Evolutionary conservation across 2,329 filamentous ascomycete species (phyloP).

Genomic region (Aaosphaeria arxii): DNA sequence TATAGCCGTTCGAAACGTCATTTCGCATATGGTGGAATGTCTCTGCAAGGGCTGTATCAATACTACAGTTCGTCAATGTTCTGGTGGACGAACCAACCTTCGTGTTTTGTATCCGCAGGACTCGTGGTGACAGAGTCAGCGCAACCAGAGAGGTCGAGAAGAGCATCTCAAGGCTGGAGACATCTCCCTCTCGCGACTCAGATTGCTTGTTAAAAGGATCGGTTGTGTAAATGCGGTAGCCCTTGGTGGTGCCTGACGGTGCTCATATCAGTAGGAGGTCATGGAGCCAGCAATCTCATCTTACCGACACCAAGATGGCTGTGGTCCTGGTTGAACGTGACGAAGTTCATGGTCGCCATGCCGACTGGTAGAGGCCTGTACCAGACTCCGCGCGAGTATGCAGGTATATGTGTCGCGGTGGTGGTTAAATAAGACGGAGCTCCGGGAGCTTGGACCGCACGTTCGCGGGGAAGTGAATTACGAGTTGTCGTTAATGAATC

Average conservation of each 20-base stretch:
- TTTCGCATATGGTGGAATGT: constrained; percentile 90
- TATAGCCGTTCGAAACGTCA: constrained; percentile 96
- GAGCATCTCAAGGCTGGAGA: constrained; percentile 96
- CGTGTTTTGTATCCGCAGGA: constrained; percentile 95
- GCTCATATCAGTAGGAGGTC: not conserved
- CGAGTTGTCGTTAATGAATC: not conserved
- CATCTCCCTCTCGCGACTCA: constrained; percentile 90
- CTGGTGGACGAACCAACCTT: constrained; percentile 60
- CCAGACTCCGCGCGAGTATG: not conserved
- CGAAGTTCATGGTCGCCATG: constrained; percentile 75
- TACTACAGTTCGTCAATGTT: not conserved
- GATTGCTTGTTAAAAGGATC: constrained; percentile 95
- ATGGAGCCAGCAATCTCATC: constrained; percentile 27
- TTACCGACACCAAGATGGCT: constrained; percentile 92
- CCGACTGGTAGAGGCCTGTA: not conserved
- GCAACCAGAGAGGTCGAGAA: constrained; percentile 97
- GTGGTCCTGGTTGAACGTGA: constrained; percentile 99
- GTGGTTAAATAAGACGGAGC: not conserved
- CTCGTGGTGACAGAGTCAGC: constrained; percentile 84
- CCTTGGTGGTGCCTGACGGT: constrained; percentile 74
- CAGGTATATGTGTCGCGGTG: not conserved
- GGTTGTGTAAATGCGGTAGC: constrained; percentile 94
- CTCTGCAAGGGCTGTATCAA: constrained; percentile 42
- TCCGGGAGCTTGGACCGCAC: constrained; percentile 1
- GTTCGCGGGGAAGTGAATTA: not conserved